These are phyloP conservation scores for Solanum hybrid DNA, from an alignment of 305 asterid species.

Conservation along the genomic window DNA sequence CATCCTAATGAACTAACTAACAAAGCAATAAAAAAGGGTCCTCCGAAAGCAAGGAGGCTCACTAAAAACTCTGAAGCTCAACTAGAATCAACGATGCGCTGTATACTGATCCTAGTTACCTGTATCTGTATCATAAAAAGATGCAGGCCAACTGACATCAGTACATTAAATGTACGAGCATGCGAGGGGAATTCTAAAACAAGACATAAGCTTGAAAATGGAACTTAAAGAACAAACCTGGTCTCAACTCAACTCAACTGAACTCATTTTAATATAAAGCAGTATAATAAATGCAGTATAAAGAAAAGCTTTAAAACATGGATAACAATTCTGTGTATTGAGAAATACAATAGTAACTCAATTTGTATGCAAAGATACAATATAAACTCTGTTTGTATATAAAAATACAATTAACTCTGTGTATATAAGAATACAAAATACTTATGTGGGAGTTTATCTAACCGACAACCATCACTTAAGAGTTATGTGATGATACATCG, in stretches of 20 bases:
- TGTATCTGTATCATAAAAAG: background rate
- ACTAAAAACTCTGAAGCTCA: background rate
- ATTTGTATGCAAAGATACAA: too few relatives aligned
- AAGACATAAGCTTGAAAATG: too few relatives aligned
- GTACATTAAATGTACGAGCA: background rate
- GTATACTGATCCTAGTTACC: background rate
- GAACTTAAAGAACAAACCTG: too few relatives aligned
- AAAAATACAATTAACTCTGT: too few relatives aligned
- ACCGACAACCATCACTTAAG: background rate
- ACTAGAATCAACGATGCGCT: background rate
- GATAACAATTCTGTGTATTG: too few relatives aligned
- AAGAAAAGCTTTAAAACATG: too few relatives aligned
- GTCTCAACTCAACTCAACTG: background rate
- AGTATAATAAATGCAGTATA: too few relatives aligned
- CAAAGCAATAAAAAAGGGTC: background rate
- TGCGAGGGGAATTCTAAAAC: background rate
- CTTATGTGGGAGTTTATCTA: background rate
- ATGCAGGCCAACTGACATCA: background rate
- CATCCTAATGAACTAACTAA: background rate
- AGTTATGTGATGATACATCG: background rate
- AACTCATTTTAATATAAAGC: background rate
- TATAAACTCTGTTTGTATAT: too few relatives aligned
- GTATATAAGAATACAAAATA: too few relatives aligned
- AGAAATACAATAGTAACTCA: too few relatives aligned
- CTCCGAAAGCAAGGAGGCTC: background rate